A percentile compares a stretch with the other conserved stretches of the same genome.
Evolutionary conservation across 2,329 filamentous ascomycete genomes (phyloP).

Genomic region (Fusarium palustre): DNA sequence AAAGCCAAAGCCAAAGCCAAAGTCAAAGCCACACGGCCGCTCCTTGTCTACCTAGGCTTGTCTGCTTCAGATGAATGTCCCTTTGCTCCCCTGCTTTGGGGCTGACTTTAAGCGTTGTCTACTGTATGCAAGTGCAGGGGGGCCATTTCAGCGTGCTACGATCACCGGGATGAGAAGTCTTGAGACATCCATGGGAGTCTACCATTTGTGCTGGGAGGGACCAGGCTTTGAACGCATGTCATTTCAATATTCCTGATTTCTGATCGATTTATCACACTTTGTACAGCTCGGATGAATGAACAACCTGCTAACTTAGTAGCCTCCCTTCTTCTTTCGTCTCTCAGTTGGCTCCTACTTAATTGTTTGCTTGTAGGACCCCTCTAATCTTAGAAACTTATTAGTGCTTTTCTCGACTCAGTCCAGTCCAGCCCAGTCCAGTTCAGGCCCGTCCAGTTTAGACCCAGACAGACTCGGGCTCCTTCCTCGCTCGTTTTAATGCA

Average conservation of each 20-base stretch:
- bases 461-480: neutral
- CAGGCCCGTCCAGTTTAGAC: neutral
- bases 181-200: conserved; percentile 28
- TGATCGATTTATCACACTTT: neutral
- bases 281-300: conserved; percentile 1
- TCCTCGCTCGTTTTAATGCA: neutral
- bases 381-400: neutral
- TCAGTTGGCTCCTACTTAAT: neutral
- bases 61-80: neutral
- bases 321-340: neutral
- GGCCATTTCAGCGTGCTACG: conserved; percentile 17
- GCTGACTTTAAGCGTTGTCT: conserved; percentile 5
- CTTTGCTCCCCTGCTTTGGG: conserved; percentile 14
- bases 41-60: conserved; percentile 14
- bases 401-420: neutral
- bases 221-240: conserved; percentile 24
- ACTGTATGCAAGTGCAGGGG: conserved; percentile 25
- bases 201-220: conserved; percentile 3
- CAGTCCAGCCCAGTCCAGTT: neutral
- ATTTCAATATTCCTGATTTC: conserved; percentile 21
- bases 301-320: neutral
- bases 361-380: neutral
- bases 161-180: conserved; percentile 13
- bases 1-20: too few species aligned
- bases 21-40: conserved; percentile 8